Evolutionary conservation across 73 alveolate species (phyloP).

Genomic region (Tetrahymena malaccensis): DNA sequence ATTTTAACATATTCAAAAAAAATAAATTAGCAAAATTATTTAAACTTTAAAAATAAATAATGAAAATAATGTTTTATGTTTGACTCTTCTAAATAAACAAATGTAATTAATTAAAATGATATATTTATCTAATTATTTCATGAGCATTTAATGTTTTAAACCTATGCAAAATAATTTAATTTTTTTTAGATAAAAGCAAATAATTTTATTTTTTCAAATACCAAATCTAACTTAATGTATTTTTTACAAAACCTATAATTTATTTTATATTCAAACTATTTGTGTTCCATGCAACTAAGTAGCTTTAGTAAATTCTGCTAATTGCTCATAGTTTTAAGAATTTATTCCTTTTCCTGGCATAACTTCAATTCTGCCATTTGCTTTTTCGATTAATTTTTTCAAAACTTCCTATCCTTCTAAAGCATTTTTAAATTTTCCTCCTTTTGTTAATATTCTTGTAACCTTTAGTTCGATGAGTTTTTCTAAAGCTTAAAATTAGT

Average conservation of each 20-base stretch:
- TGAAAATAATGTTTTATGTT: too few relatives aligned
- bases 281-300: background rate
- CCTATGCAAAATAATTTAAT: too few relatives aligned
- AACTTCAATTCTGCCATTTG: background rate
- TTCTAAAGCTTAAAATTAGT: slow-evolving; percentile 41
- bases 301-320: background rate
- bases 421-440: slow-evolving; percentile 51
- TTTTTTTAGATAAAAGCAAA: too few relatives aligned
- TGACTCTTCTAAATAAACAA: too few relatives aligned
- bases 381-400: slow-evolving; percentile 4
- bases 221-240: background rate
- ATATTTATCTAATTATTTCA: too few relatives aligned
- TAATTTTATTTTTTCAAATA: too few relatives aligned
- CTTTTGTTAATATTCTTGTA: slow-evolving; percentile 64
- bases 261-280: background rate
- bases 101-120: too few relatives aligned
- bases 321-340: background rate
- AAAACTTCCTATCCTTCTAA: slow-evolving; percentile 54
- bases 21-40: too few relatives aligned
- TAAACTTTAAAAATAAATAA: too few relatives aligned
- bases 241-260: background rate
- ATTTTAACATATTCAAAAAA: too few relatives aligned
- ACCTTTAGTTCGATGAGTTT: slow-evolving; percentile 41
- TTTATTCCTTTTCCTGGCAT: background rate
- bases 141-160: too few relatives aligned